Percentiles rank a stretch among this genome's conserved stretches.
These are phyloP conservation scores for Blastomyces percursus DNA, from an alignment of 2,329 filamentous ascomycete genomes.

Conservation along the genomic window DNA sequence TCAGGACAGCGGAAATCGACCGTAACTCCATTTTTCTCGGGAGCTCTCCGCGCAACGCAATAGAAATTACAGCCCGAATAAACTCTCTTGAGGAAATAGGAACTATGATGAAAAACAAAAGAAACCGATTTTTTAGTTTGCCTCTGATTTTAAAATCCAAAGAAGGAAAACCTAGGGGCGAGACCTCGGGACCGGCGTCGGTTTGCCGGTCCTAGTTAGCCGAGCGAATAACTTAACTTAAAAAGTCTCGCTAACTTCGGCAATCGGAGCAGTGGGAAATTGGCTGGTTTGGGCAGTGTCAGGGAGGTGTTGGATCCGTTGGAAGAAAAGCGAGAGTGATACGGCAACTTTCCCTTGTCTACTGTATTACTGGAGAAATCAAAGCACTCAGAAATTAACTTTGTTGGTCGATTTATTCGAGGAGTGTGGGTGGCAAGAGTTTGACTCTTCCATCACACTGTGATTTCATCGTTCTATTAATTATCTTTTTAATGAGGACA, in stretches of 20 bases:
- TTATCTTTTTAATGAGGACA: not conserved
- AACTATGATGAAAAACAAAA: not conserved
- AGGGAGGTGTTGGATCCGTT: not conserved
- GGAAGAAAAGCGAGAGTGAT: not conserved
- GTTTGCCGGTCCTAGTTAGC: not conserved
- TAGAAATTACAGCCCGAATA: not conserved
- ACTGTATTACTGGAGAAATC: not conserved
- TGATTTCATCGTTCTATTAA: not conserved
- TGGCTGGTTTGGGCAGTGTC: not conserved
- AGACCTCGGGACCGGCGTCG: not conserved
- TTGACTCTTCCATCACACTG: not conserved
- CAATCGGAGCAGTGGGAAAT: not conserved
- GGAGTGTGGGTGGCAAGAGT: not conserved
- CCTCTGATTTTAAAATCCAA: too few species aligned
- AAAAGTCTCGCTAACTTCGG: not conserved
- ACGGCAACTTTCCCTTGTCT: not conserved
- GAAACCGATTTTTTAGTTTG: too few species aligned
- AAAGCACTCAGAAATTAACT: too few species aligned
- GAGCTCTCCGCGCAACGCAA: not conserved
- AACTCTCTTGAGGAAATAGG: not conserved
- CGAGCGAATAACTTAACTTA: not conserved
- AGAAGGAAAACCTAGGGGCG: not conserved
- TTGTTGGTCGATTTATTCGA: not conserved
- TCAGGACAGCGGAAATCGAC: too few species aligned
- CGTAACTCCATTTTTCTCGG: not conserved